phyloP scores from a whole-genome alignment of 176 grass and related monocot species.

The Juncus effusus region DNA sequence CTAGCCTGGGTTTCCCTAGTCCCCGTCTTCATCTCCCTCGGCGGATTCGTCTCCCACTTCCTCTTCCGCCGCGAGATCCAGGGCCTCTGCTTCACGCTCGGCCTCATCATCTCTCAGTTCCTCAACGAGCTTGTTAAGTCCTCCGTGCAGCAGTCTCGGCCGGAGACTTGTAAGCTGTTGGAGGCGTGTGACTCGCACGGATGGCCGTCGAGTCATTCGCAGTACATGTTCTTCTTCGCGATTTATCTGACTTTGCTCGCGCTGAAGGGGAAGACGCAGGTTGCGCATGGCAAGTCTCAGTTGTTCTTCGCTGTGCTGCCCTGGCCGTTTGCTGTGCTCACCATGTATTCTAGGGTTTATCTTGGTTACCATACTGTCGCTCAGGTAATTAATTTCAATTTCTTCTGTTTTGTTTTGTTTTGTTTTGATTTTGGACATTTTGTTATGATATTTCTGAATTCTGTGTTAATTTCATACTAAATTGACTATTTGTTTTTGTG shows the following conservation, averaged over 20 bases:
- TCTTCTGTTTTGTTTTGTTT: no score
- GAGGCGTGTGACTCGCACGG: conserved; percentile 93
- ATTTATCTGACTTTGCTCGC: conserved; percentile 73
- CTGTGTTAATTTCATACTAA: no score
- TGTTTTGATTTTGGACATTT: no score
- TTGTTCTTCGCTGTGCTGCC: conserved; percentile 39
- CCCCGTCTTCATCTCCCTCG: conserved; percentile 89
- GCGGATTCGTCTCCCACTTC: conserved; percentile 92
- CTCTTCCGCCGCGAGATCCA: conserved; percentile 96
- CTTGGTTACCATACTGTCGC: conserved; percentile 85
- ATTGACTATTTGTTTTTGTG: neutral
- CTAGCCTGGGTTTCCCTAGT: conserved; percentile 96
- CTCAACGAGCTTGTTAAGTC: conserved; percentile 88
- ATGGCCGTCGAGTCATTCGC: conserved; percentile 89
- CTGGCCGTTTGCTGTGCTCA: conserved; percentile 80
- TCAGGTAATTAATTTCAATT: conserved; percentile 51
- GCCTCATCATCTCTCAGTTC: conserved; percentile 66
- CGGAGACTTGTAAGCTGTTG: conserved; percentile 62
- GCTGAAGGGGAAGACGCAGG: conserved; percentile 21
- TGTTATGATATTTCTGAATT: no score
- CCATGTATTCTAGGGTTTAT: conserved; percentile 93
- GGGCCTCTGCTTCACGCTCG: conserved; percentile 66
- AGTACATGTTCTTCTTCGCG: conserved; percentile 98
- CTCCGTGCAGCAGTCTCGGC: conserved; percentile 82
- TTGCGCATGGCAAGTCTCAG: conserved; percentile 16